A percentile compares a stretch with the other conserved stretches of the same genome.
Evolutionary conservation across 1,284 basidiomycete genomes (phyloP).

Genomic region (Phellopilus nigrolimitatus): DNA sequence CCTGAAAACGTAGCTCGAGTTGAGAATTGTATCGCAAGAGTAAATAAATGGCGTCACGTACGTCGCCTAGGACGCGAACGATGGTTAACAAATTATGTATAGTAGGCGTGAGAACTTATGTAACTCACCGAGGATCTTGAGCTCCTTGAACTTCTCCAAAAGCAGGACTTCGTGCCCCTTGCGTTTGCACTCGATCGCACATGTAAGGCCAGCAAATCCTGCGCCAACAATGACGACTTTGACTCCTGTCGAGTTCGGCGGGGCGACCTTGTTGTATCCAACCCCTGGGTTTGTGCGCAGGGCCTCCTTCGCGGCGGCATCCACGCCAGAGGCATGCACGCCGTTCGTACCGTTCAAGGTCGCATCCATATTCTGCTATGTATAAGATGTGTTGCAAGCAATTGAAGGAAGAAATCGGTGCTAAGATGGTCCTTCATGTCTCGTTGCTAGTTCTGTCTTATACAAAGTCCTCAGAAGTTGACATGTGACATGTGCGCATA

Average conservation of each 20-base stretch:
- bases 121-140: conserved; percentile 21
- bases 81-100: not conserved
- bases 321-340: not conserved
- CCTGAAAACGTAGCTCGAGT: conserved; percentile 5
- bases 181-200: conserved; percentile 25
- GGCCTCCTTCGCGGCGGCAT: not conserved
- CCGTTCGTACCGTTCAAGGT: too few species aligned
- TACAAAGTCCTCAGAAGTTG: too few species aligned
- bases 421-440: too few species aligned
- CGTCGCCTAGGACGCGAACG: conserved; percentile 1
- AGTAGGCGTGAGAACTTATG: not conserved
- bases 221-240: conserved; percentile 26
- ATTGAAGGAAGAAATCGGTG: too few species aligned
- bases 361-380: too few species aligned
- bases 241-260: conserved; percentile 15
- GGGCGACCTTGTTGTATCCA: not conserved
- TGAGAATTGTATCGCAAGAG: too few species aligned
- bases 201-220: conserved; percentile 26
- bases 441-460: too few species aligned
- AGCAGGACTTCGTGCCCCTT: conserved; percentile 26
- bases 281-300: not conserved
- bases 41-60: too few species aligned
- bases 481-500: too few species aligned
- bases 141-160: conserved; percentile 21
- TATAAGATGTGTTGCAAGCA: too few species aligned